Evolutionary conservation across 2,329 filamentous ascomycete genomes (phyloP).

Genomic region (Verticillium zaregamsianum): DNA sequence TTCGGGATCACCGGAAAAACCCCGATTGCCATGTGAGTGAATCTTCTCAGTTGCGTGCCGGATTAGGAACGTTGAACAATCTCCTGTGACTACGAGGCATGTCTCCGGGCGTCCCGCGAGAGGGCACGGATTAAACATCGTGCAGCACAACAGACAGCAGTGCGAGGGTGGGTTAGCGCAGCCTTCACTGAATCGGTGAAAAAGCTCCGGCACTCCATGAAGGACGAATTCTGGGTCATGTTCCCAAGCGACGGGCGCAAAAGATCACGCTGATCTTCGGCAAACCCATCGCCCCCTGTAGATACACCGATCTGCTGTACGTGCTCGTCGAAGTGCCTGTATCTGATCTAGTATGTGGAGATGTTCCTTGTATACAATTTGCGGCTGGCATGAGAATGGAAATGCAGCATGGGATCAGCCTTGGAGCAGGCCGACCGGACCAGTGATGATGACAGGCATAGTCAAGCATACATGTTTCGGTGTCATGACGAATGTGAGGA

Average conservation of each 20-base stretch:
- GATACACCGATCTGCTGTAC: too few relatives aligned
- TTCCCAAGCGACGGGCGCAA: neutral
- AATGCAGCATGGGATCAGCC: too few relatives aligned
- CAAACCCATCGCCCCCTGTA: too few relatives aligned
- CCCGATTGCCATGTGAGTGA: conserved; percentile 5
- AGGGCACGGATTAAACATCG: conserved; percentile 22
- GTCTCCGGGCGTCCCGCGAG: conserved; percentile 37
- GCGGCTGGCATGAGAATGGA: too few relatives aligned
- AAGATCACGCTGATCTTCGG: neutral
- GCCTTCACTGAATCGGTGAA: neutral
- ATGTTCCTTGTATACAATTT: too few relatives aligned
- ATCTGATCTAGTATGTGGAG: too few relatives aligned
- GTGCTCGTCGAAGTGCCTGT: too few relatives aligned
- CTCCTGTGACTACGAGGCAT: conserved; percentile 20
- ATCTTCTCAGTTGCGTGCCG: neutral
- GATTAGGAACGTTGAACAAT: neutral
- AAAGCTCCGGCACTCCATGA: neutral
- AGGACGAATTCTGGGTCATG: conserved; percentile 9
- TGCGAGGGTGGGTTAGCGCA: conserved; percentile 11
- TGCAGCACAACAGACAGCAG: conserved; percentile 29
- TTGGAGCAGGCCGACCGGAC: too few relatives aligned
- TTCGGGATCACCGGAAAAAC: conserved; percentile 23
- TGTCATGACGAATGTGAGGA: neutral
- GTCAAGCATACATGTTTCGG: neutral
- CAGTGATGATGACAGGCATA: too few relatives aligned